Base-by-base conservation (phyloP, 2,329 filamentous ascomycete genomes). In the Aspergillus novofumigatus region DNA sequence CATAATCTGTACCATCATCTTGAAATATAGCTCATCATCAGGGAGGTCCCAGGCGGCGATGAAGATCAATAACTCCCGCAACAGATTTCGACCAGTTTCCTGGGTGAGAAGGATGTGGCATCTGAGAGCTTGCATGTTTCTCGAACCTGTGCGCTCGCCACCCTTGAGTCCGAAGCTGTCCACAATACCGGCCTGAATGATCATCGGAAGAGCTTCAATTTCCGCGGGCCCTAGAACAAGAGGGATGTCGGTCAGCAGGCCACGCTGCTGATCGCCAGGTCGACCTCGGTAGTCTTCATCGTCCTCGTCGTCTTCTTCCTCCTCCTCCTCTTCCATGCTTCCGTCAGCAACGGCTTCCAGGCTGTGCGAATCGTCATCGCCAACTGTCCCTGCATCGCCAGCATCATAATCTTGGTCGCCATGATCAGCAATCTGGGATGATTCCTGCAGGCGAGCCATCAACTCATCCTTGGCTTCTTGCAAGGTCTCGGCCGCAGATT, bases 41-140 rank as follows among this genome's bases (percentile, higher is more conserved):
- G 91, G 89, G 67, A 97, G 87, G 69, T 97, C 93, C 93, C 93
- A 97, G 8, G 96, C 92, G 4, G 93, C 93, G 61, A 97, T 96
- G 72, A 97, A 97, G 57, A 97, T 95, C 47, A 97, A 81, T 67
- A 97, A 84, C 72, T 97, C 93, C 55, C 93, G 83, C 1, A 97
- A 80, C 3, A 97, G 80, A 69, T 95, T 96, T 64, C 92, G 87
- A 3, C 93, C 93, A 60, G 91, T 95, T 68, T 96, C 92, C 59
- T 96, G 85, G 0, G 92, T 92, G 45, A 97, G 80, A 51, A 97
- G 84, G 69, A 97, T 89, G 69, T 95, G 90, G 67, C 92, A 97
- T 23, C 93, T 82, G 1, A 93, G 91, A 60, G 92, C 91, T 73
- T 97, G 92, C 75, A 96, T 86, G 69, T 93, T 96, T 69, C 91